Base-by-base conservation (phyloP, 2,329 filamentous ascomycete species). In the Trichocomaceae sp. region DNA sequence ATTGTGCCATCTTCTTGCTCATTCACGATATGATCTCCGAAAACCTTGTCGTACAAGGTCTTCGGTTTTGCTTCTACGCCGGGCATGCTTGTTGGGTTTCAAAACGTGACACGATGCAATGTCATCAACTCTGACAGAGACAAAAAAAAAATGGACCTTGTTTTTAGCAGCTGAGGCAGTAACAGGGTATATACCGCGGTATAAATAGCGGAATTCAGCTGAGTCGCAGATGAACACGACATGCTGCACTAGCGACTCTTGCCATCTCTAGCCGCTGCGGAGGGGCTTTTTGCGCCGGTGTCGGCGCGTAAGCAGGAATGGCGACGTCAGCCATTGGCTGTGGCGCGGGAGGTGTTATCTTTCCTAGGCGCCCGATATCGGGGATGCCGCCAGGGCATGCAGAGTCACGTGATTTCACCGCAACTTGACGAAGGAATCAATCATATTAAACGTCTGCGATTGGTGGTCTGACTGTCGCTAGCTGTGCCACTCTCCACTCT, bases 31-130 rank as follows among this genome's bases (percentile, higher is more conserved):
- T 99, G 93, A 77, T 86, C 86, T 66, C 89, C 83, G 66, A 97
- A 87, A 74, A 97, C 91, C 84, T 97, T 97, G 81, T 97, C 92
- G 77, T 97, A 97, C 69, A 96, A 81, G 64, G 91, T 96, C 75
- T 85, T 85, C 54, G 88, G 89, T 61, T 79, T 81, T 71, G 79
- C 78, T 63, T 86, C 84, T 64, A 82, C 83, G 68, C 79, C 82
- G 69, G 90, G 90, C 90, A 95, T 52, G 65, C 72, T 83, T 78
- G 65, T 20, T 45, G 37, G 39, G 45, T 47, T 47, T 33, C 26
- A 20, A 26, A 54, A 19, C 9, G 23, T 46, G 37, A 53, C 44
- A 29, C 29, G 31, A 53, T 39, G n/a, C 20, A 47, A 47, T 26
- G 19, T 47, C 44, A 15, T 31, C 44, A 31, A 19, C 26, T 17